Conservation (phyloP, 2,329 filamentous ascomycete species). For the Penicillium aurantiogriseum region DNA sequence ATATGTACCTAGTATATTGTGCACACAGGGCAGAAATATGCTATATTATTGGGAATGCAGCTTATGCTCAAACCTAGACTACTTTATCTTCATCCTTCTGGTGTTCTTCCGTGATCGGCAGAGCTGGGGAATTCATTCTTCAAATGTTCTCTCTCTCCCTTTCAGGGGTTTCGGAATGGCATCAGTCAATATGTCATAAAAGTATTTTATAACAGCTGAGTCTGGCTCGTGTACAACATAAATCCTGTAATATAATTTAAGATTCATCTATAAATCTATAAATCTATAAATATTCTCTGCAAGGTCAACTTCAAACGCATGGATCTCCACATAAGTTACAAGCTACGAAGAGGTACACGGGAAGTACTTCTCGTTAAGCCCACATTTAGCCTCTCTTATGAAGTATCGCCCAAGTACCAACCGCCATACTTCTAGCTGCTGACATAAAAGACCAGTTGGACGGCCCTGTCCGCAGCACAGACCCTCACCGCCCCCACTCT, state of each 20-base stretch:
- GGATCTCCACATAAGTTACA: slow-evolving; percentile 9
- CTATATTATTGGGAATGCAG: not conserved
- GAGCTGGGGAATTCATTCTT: slow-evolving; percentile 2
- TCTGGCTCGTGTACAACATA: not conserved
- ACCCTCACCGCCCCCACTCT: slow-evolving; percentile 11
- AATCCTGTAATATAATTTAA: not conserved
- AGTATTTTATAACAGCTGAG: not conserved
- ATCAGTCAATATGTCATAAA: not conserved
- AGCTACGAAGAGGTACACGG: not conserved
- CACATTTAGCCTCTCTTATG: not conserved
- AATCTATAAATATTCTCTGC: slow-evolving; percentile 13
- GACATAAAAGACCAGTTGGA: slow-evolving; percentile 1
- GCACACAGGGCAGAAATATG: not conserved
- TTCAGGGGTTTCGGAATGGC: slow-evolving; percentile 7
- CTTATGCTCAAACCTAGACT: not conserved
- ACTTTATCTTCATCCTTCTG: not conserved
- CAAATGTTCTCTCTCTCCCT: not conserved
- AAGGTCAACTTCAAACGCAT: slow-evolving; percentile 2
- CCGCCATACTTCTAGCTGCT: not conserved
- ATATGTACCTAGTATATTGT: not conserved
- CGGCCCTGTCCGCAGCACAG: slow-evolving; percentile 3
- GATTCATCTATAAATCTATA: slow-evolving; percentile 7
- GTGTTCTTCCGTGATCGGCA: slow-evolving; percentile 6
- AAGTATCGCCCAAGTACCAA: slow-evolving; percentile 1
- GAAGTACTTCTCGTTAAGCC: not conserved